Evolutionary conservation across 306 rosid genomes (phyloP).

Genomic region (Elaeagnus macrophylla): DNA sequence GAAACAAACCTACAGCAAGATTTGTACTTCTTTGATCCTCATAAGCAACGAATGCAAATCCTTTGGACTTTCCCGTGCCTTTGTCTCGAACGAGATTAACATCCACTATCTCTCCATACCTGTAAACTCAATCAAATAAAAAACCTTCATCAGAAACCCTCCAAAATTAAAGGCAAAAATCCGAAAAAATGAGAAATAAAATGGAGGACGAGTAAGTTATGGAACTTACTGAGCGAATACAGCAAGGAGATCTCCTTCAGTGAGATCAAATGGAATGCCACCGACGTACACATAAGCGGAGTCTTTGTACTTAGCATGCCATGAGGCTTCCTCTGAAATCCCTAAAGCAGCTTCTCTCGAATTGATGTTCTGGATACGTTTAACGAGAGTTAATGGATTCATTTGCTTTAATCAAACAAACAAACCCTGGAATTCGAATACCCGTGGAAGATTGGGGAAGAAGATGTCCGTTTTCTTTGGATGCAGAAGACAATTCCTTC

Average conservation of each 20-base stretch:
- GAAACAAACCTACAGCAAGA: conserved; percentile 71
- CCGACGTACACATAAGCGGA: conserved; percentile 81
- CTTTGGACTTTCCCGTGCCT: conserved; percentile 85
- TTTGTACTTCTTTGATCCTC: conserved; percentile 91
- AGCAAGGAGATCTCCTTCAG: conserved; percentile 91
- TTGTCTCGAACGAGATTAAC: conserved; percentile 86
- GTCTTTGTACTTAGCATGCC: conserved; percentile 82
- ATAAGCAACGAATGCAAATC: conserved; percentile 82
- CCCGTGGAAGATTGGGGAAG: too few species aligned
- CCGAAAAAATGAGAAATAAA: neutral
- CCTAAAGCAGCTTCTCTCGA: conserved; percentile 68
- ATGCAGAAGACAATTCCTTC: too few species aligned
- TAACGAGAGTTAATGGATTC: conserved; percentile 88
- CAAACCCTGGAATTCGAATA: neutral
- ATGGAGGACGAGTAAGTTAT: neutral
- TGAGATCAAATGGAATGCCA: conserved; percentile 83
- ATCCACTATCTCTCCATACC: conserved; percentile 85
- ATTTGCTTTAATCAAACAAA: conserved; percentile 17
- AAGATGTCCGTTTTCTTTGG: too few species aligned
- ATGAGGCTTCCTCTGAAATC: conserved; percentile 70
- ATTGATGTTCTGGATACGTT: conserved; percentile 74
- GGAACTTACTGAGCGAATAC: conserved; percentile 70
- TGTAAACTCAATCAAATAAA: conserved; percentile 10
- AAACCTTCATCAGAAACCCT: neutral
- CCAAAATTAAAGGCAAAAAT: neutral